Conservation (phyloP, 306 rosid species). For the Trichosanthes cucumerina region DNA sequence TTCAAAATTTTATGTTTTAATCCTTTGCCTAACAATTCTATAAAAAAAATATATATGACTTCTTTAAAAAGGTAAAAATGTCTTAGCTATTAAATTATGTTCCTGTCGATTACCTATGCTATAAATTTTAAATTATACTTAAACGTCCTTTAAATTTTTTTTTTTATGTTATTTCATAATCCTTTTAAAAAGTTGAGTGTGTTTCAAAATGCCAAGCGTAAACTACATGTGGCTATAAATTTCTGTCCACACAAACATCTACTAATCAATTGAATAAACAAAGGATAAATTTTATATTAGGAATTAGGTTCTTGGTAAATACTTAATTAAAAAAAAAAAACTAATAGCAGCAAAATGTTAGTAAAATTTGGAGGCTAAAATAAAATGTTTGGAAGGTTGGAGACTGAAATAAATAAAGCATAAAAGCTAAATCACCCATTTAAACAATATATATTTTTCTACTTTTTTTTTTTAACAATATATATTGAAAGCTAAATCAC, state of each 20-base stretch:
- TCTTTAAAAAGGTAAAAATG: too few relatives aligned
- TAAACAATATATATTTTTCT: too few relatives aligned
- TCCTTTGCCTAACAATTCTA: too few relatives aligned
- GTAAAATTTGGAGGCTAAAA: background rate
- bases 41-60: too few relatives aligned
- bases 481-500: too few relatives aligned
- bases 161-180: too few relatives aligned
- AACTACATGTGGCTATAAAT: too few relatives aligned
- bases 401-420: background rate
- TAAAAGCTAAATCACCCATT: background rate
- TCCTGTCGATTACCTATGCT: background rate
- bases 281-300: background rate
- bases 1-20: too few relatives aligned
- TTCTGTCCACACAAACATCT: background rate
- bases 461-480: too few relatives aligned
- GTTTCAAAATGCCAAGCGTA: background rate
- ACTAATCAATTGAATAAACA: background rate
- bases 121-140: too few relatives aligned
- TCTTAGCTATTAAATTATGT: background rate
- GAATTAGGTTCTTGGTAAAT: background rate
- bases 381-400: background rate
- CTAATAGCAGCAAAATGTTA: background rate
- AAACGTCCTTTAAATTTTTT: too few relatives aligned
- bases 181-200: too few relatives aligned
- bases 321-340: background rate